Conservation (phyloP, 257 asterid genomes). For the Solanum rostratum region DNA sequence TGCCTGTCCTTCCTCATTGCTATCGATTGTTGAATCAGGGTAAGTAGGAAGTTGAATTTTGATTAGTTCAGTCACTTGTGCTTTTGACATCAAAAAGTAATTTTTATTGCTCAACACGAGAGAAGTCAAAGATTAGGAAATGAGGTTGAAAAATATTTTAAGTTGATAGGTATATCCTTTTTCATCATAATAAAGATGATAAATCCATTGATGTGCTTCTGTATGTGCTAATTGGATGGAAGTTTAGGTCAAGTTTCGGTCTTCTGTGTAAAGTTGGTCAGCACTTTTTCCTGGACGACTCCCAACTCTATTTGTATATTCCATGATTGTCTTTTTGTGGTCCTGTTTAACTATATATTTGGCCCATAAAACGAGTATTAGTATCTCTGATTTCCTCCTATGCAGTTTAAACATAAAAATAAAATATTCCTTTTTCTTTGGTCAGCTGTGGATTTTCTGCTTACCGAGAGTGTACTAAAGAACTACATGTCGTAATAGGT, state of each 20-base stretch:
- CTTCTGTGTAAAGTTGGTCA: background rate
- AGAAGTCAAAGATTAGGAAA: background rate
- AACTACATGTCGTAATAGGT: background rate
- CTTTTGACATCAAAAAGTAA: background rate
- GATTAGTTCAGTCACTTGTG: background rate
- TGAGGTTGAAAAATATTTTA: background rate
- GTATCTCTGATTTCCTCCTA: background rate
- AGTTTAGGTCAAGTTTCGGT: background rate
- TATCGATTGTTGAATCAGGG: conserved; percentile 78
- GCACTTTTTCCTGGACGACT: background rate
- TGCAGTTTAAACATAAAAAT: background rate
- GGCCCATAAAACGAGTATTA: background rate
- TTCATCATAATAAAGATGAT: background rate
- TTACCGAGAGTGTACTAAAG: background rate
- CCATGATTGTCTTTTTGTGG: background rate
- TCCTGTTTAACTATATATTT: background rate
- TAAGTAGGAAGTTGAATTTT: conserved; percentile 24
- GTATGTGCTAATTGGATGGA: background rate
- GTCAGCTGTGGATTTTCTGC: background rate
- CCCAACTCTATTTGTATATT: background rate
- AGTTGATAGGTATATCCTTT: background rate
- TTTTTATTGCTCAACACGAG: background rate
- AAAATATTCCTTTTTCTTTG: background rate
- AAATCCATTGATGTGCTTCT: background rate
- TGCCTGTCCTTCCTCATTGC: conserved; percentile 67